A percentile compares a stretch with the other conserved stretches of the same genome.
Conservation (phyloP, 352 stramenopile species). For the Globisporangium parvum region DNA sequence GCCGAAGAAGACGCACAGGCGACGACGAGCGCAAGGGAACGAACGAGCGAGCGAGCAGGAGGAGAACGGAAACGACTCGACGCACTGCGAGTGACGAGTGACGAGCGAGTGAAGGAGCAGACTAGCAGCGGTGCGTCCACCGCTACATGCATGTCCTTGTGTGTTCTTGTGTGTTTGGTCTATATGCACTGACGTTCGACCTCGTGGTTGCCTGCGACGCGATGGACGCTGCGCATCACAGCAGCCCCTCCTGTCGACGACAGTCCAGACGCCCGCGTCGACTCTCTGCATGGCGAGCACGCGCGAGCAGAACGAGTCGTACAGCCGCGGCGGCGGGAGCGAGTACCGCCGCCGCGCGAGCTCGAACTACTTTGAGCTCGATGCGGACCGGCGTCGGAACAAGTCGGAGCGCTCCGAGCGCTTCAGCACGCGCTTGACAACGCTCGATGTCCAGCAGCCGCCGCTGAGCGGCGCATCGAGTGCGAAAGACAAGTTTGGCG, state of each 20-base stretch:
- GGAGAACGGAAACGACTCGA: background rate
- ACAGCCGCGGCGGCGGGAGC: slow-evolving; percentile 1
- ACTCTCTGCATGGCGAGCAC: slow-evolving; percentile 4
- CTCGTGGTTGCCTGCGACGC: no score
- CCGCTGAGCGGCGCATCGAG: slow-evolving; percentile 15
- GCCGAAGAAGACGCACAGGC: no score
- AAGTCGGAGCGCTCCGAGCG: slow-evolving; percentile 61
- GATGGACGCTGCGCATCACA: no score
- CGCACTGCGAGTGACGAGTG: no score
- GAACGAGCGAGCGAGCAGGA: background rate
- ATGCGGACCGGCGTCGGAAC: slow-evolving; percentile 66
- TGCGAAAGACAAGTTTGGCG: slow-evolving; percentile 8
- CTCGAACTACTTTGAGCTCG: slow-evolving; percentile 83
- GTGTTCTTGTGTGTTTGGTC: no score
- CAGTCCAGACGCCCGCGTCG: background rate
- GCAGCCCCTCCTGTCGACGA: background rate
- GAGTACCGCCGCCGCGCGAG: slow-evolving; percentile 49
- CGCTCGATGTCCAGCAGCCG: slow-evolving; percentile 40
- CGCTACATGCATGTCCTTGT: no score
- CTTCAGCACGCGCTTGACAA: slow-evolving; percentile 47
- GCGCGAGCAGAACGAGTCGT: slow-evolving; percentile 10
- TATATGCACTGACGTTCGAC: no score
- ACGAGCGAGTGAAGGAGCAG: no score
- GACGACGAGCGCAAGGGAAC: background rate
- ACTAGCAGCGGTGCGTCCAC: no score